These are phyloP conservation scores for Fusarium kyushuense DNA, from an alignment of 2,329 filamentous ascomycete species.

Conservation along the genomic window DNA sequence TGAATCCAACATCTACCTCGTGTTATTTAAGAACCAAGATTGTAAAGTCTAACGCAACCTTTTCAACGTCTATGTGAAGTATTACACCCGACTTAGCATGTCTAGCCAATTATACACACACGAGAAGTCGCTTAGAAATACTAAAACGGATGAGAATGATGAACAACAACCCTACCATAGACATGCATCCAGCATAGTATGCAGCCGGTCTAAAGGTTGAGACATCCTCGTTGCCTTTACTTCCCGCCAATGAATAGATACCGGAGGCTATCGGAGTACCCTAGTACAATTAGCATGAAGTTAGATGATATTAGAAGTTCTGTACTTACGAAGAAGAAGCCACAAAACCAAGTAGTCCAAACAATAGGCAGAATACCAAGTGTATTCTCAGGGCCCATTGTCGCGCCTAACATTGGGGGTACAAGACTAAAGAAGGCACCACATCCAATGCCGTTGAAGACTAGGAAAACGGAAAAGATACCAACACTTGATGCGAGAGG, in stretches of 20 bases:
- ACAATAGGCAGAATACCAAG: conserved; percentile 46
- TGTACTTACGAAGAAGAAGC: conserved; percentile 47
- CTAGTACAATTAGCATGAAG: background rate
- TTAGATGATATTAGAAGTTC: fast-evolving
- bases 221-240: background rate
- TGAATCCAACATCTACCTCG: no score
- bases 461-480: conserved; percentile 37
- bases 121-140: background rate
- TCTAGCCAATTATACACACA: background rate
- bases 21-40: no score
- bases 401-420: conserved; percentile 45
- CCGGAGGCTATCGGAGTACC: conserved; percentile 43
- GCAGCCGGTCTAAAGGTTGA: conserved; percentile 32
- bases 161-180: conserved; percentile 28
- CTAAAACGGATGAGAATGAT: conserved; percentile 28
- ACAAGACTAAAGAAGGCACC: conserved; percentile 51
- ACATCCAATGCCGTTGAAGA: conserved; percentile 49
- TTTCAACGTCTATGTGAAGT: no score
- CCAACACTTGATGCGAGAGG: conserved; percentile 46
- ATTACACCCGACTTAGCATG: fast-evolving
- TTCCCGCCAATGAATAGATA: conserved; percentile 32
- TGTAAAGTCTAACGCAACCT: no score
- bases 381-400: conserved; percentile 42
- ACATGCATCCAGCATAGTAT: conserved; percentile 38
- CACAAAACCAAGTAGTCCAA: conserved; percentile 50